Conservation (phyloP, 2,329 filamentous ascomycete genomes). For the Corniculantispora saksenae region DNA sequence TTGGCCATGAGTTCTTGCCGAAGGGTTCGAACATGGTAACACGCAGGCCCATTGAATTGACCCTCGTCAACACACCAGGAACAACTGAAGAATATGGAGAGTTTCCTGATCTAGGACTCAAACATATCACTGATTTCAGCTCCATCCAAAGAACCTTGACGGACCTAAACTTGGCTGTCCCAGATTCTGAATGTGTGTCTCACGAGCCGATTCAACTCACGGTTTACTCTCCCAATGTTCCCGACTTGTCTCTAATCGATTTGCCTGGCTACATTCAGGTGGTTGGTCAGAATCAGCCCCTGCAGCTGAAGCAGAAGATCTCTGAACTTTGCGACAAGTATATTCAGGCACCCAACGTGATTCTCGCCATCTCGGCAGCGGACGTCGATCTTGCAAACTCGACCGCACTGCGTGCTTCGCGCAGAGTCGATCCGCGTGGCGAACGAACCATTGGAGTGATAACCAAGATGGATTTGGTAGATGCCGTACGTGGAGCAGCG, state of each 20-base stretch:
- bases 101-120: conserved; percentile 87
- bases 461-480: conserved; percentile 98
- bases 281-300: conserved; percentile 83
- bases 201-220: conserved; percentile 96
- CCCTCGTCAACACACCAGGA: conserved; percentile 90
- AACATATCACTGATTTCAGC: conserved; percentile 87
- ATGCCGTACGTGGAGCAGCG: conserved; percentile 72
- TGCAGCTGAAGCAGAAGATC: conserved; percentile 93
- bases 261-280: conserved; percentile 98
- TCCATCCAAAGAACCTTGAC: conserved; percentile 92
- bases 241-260: conserved; percentile 93
- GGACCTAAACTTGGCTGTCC: conserved; percentile 90
- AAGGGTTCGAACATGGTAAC: conserved; percentile 99
- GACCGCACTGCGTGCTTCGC: conserved; percentile 83
- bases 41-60: conserved; percentile 90
- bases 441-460: conserved; percentile 98
- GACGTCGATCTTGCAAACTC: conserved; percentile 98
- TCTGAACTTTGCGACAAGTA: conserved; percentile 97
- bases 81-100: conserved; percentile 89
- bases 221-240: conserved; percentile 93
- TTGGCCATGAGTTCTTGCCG: conserved; percentile 95
- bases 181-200: conserved; percentile 86
- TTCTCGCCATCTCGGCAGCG: conserved; percentile 93
- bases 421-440: conserved; percentile 88
- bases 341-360: conserved; percentile 93